phyloP scores from a whole-genome alignment of 148 eudicot genomes.

The Beta vulgaris region DNA sequence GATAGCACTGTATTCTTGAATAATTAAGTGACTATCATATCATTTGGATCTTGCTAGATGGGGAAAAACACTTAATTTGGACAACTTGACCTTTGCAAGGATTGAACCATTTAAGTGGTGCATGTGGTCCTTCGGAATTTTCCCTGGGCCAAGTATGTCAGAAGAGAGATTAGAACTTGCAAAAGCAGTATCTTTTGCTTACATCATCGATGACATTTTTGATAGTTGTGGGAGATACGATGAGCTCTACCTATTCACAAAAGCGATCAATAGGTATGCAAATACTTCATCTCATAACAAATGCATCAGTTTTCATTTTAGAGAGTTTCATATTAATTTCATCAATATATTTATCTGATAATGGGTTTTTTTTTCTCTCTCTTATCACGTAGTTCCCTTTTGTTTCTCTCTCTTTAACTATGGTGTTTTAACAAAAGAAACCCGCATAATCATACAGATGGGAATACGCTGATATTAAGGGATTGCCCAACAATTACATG shows the following conservation, averaged over 20 bases:
- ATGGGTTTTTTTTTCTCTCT: too few species aligned
- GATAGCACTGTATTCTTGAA: too few species aligned
- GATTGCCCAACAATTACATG: constrained; percentile 51
- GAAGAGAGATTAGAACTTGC: constrained; percentile 36
- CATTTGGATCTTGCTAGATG: constrained; percentile 31
- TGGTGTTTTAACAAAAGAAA: too few species aligned
- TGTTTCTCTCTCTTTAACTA: too few species aligned
- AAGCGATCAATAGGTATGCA: constrained; percentile 41
- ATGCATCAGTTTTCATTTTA: too few species aligned
- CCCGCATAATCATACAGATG: constrained; percentile 45
- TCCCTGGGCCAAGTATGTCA: constrained; percentile 40
- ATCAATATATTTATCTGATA: too few species aligned
- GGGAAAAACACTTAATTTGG: constrained; percentile 43
- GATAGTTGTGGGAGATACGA: constrained; percentile 46
- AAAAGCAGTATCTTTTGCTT: constrained; percentile 45
- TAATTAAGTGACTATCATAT: too few species aligned
- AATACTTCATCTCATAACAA: too few species aligned
- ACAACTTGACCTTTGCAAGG: constrained; percentile 39
- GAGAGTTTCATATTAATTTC: too few species aligned
- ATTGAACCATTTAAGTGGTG: constrained; percentile 48
- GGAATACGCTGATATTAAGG: constrained; percentile 33
- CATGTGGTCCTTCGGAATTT: constrained; percentile 47
- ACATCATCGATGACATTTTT: constrained; percentile 54
- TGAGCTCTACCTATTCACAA: constrained; percentile 49
- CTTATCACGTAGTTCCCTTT: too few species aligned